These are phyloP conservation scores for Betula pendula DNA, from an alignment of 306 rosid genomes.

Conservation along the genomic window DNA sequence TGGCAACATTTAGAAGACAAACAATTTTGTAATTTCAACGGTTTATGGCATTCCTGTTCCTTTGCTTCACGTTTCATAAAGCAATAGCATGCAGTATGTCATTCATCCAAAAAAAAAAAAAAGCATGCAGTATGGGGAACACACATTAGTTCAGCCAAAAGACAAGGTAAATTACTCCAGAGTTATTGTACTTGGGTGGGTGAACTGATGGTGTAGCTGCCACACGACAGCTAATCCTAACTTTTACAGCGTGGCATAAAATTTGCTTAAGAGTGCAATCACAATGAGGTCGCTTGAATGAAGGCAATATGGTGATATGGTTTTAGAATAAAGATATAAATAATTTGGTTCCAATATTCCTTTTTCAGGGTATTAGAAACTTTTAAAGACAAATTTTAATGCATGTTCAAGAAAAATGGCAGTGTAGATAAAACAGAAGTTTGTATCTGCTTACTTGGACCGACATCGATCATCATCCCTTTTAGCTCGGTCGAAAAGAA, in stretches of 20 bases:
- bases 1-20: too few relatives aligned
- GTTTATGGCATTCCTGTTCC: background rate
- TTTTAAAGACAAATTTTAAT: background rate
- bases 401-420: background rate
- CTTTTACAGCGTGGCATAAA: background rate
- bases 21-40: background rate
- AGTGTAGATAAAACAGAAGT: conserved; percentile 3
- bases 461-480: conserved; percentile 92
- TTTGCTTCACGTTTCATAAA: background rate
- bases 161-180: background rate
- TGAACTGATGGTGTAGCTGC: background rate
- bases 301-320: background rate
- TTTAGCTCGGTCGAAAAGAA: conserved; percentile 92
- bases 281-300: background rate
- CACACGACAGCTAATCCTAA: background rate
- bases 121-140: background rate
- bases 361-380: background rate
- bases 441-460: conserved; percentile 73
- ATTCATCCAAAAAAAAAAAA: too few relatives aligned
- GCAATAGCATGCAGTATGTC: background rate
- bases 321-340: background rate
- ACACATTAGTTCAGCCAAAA: background rate
- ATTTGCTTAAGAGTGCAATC: background rate
- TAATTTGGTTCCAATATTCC: background rate
- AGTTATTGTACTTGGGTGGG: background rate